phyloP scores from a whole-genome alignment of 2,329 filamentous ascomycete genomes.

The Aspergillus calidoustus region DNA sequence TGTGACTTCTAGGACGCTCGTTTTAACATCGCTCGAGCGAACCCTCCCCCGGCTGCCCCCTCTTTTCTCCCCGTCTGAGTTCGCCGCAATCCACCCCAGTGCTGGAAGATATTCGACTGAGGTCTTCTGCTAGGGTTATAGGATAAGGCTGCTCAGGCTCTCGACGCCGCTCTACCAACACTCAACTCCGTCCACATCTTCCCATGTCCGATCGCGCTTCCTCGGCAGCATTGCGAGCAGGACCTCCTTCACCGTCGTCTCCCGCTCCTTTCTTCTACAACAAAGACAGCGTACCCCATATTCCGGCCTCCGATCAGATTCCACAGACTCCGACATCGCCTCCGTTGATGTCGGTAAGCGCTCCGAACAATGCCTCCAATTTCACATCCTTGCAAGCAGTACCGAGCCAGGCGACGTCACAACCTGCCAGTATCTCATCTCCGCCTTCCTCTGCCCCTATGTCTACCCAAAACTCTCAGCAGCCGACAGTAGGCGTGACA shows the following conservation, averaged over 20 bases:
- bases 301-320: constrained; percentile 37
- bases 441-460: constrained; percentile 48
- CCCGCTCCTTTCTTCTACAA: constrained; percentile 43
- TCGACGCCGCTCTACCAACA: constrained; percentile 20
- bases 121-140: constrained; percentile 14
- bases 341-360: constrained; percentile 56
- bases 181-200: constrained; percentile 22
- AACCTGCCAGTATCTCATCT: constrained; percentile 46
- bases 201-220: constrained; percentile 46
- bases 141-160: constrained; percentile 23
- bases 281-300: constrained; percentile 40
- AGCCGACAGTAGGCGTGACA: constrained; percentile 43
- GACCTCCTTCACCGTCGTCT: constrained; percentile 50
- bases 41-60: constrained; percentile 32
- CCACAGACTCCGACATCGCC: constrained; percentile 49
- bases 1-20: constrained; percentile 37
- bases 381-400: constrained; percentile 51
- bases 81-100: constrained; percentile 17
- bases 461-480: constrained; percentile 49
- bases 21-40: constrained; percentile 41
- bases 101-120: constrained; percentile 16
- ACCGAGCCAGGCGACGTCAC: constrained; percentile 49
- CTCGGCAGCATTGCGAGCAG: constrained; percentile 40
- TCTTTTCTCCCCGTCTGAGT: constrained; percentile 23
- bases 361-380: constrained; percentile 53